Evolutionary conservation across 768 basidiomycete genomes (phyloP).

Genomic region (Artomyces pyxidatus): DNA sequence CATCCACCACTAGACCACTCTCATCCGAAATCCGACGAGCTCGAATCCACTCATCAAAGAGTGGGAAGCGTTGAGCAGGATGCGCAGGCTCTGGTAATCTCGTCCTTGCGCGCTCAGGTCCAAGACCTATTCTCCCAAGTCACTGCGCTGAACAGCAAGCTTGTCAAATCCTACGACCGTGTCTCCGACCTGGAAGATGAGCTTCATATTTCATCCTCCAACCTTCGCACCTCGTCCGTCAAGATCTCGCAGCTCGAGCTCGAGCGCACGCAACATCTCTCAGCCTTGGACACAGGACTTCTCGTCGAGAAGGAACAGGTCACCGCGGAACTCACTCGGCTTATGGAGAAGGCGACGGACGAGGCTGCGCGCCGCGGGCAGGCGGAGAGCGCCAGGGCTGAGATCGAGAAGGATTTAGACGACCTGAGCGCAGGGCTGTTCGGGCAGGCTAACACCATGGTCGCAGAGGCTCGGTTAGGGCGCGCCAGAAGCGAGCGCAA

Average conservation of each 20-base stretch:
- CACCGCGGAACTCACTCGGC: constrained; percentile 79
- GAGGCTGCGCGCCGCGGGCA: constrained; percentile 88
- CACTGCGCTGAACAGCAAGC: constrained; percentile 83
- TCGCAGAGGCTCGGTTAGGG: constrained; percentile 78
- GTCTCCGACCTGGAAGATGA: constrained; percentile 91
- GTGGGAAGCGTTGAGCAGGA: constrained; percentile 30
- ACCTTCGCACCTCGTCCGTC: constrained; percentile 50
- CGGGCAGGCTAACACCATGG: constrained; percentile 93
- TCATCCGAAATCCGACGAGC: constrained; percentile 1
- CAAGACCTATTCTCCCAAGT: constrained; percentile 87
- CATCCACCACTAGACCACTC: not conserved
- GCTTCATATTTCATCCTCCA: constrained; percentile 57
- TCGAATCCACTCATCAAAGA: constrained; percentile 4
- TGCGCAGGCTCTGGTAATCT: constrained; percentile 79
- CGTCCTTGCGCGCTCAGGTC: constrained; percentile 71
- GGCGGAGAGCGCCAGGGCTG: constrained; percentile 72
- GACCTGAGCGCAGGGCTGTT: constrained; percentile 89
- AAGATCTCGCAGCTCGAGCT: constrained; percentile 74
- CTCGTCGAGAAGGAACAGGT: constrained; percentile 90
- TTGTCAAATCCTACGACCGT: constrained; percentile 86
- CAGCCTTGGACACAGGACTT: constrained; percentile 84
- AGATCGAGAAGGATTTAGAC: constrained; percentile 92
- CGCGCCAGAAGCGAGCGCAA: constrained; percentile 66
- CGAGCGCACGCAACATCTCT: constrained; percentile 80
- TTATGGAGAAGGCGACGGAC: constrained; percentile 94